Conservation (phyloP, 495 filamentous ascomycete genomes). For the Umbilicaria muhlenbergii region DNA sequence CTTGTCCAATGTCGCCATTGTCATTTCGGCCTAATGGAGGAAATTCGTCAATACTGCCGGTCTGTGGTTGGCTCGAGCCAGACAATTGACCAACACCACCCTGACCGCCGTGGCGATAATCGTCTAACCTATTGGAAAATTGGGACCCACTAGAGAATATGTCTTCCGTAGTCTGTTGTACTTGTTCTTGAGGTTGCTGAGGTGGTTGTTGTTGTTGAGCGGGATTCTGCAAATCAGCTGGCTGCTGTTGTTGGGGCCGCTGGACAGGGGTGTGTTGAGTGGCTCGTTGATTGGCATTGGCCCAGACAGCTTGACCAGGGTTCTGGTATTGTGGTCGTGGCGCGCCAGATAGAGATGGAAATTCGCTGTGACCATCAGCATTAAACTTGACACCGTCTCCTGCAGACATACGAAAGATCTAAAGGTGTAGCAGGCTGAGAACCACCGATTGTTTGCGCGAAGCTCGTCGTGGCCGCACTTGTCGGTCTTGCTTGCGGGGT, state of each 20-base stretch:
- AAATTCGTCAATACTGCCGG: slow-evolving; percentile 64
- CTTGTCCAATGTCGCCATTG: slow-evolving; percentile 55
- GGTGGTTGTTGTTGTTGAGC: slow-evolving; percentile 32
- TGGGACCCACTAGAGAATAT: slow-evolving; percentile 34
- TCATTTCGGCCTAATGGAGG: slow-evolving; percentile 62
- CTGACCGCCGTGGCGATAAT: slow-evolving; percentile 44
- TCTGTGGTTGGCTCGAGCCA: slow-evolving; percentile 42
- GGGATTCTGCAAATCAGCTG: slow-evolving; percentile 30
- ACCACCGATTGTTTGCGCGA: slow-evolving; percentile 66
- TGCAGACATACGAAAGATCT: slow-evolving; percentile 61
- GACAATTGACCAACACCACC: slow-evolving; percentile 41
- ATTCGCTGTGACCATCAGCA: slow-evolving; percentile 43
- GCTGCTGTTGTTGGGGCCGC: slow-evolving; percentile 41
- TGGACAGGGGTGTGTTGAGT: slow-evolving; percentile 48
- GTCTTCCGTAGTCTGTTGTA: slow-evolving; percentile 33
- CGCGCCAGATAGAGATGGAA: slow-evolving; percentile 63
- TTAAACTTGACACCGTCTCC: no score
- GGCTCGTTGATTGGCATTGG: slow-evolving; percentile 38
- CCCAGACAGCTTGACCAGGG: slow-evolving; percentile 50
- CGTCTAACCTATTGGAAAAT: slow-evolving; percentile 38
- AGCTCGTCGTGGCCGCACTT: slow-evolving; percentile 44
- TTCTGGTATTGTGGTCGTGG: slow-evolving; percentile 50
- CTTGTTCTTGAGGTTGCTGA: slow-evolving; percentile 42
- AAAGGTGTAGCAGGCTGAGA: slow-evolving; percentile 61
- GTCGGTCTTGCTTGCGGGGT: slow-evolving; percentile 45